Base-by-base conservation (phyloP, 2,329 filamentous ascomycete species). In the Venturia aucupariae region DNA sequence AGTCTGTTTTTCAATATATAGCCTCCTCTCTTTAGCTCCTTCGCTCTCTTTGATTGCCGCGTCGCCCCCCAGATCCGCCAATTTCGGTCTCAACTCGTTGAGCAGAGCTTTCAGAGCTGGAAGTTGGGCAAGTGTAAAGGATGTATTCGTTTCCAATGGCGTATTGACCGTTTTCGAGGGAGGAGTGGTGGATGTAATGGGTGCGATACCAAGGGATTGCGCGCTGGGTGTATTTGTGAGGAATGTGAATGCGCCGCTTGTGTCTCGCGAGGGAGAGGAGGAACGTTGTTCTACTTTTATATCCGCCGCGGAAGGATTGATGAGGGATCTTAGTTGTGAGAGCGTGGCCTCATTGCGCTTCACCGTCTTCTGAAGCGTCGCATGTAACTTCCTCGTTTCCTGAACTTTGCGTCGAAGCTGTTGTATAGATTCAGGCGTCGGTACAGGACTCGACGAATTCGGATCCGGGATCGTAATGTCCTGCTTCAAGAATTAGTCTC, bases 1-100 rank as follows among this genome's bases (percentile, higher is more conserved):
- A 61, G 90, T 90, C 71, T 92, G 87, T 63, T 83, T 83, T 76
- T 97, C 92, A 60, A 97, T 86, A 73, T 97, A 97, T 68, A 89
- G 84, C 65, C 88, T 81, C 66, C 93, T 81, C 73, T 94, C 86
- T 63, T 86, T 83, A 46, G 86, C 82, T 78, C 81, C 80, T 63
- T 79, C 75, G n/a, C 62, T 65, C 48, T 65, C 71, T 6, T 74
- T 73, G 11, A 74, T 71, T 7, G 71, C 70, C 3, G 70, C 70
- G n/a, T 69, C 65, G 61, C 72, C 68, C 51, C 71, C 67, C 62
- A 84, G 67, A 6, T 75, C 73, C 5, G 75, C 74, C 35, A 95
- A 77, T 66, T 87, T 85, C 0, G 89, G 86, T 67, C 86, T 80
- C 42, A 96, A 78, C 15, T 83, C 81, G 11, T 84, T 80, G 60